Conservation (phyloP, 169 alveolate genomes). For the Plasmodium sp. region DNA sequence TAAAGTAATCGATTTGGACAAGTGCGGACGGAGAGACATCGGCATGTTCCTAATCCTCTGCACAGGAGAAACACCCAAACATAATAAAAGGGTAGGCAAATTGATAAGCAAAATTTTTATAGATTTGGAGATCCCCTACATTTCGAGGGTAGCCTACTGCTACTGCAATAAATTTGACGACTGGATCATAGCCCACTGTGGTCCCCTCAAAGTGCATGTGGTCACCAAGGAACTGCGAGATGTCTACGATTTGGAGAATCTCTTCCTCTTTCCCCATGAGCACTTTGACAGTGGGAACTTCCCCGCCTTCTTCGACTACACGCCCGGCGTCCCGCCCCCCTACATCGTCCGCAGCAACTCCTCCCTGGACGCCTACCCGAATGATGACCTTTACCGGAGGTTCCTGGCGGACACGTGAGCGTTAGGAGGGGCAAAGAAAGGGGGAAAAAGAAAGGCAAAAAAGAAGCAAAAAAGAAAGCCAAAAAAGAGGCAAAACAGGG, state of each 20-base stretch:
- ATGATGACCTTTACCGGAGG: constrained; percentile 41
- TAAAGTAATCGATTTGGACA: constrained; percentile 81
- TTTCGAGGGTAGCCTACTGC: constrained; percentile 82
- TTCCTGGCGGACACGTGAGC: constrained; percentile 29
- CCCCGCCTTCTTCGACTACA: constrained; percentile 75
- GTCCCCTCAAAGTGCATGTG: constrained; percentile 85
- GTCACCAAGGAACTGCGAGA: constrained; percentile 79
- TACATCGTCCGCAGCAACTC: constrained; percentile 56
- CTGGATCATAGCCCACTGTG: constrained; percentile 87
- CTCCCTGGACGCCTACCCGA: constrained; percentile 26
- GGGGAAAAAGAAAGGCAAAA: not conserved
- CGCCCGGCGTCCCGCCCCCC: constrained; percentile 78
- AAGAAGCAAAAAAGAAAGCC: not conserved
- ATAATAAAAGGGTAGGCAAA: constrained; percentile 80
- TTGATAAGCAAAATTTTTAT: constrained; percentile 77
- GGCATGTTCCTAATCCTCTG: constrained; percentile 86
- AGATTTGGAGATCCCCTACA: constrained; percentile 85
- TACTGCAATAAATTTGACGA: constrained; percentile 84
- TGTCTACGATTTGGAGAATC: constrained; percentile 76
- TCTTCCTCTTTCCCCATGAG: constrained; percentile 76
- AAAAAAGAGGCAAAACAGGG: too few relatives aligned
- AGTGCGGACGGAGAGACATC: constrained; percentile 86
- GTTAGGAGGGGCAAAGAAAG: not conserved
- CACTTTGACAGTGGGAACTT: constrained; percentile 59
- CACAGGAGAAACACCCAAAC: constrained; percentile 81